These are phyloP conservation scores for Daldinia bambusicola DNA, from an alignment of 495 filamentous ascomycete genomes.

Conservation along the genomic window DNA sequence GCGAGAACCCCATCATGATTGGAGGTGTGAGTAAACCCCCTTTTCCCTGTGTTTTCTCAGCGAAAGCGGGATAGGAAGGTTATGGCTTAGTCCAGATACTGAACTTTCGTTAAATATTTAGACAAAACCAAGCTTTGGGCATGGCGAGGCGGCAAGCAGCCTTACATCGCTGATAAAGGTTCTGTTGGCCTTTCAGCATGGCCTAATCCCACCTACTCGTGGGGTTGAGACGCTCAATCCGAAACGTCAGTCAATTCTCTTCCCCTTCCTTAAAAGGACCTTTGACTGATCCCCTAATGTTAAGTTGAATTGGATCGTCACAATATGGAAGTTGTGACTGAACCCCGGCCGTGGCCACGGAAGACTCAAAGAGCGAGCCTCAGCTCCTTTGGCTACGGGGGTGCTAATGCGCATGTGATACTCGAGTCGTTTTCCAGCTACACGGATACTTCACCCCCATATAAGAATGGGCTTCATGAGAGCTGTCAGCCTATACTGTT, in stretches of 20 bases:
- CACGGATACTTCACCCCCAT: not conserved
- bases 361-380: not conserved
- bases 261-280: not conserved
- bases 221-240: conserved; percentile 53
- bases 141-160: conserved; percentile 63
- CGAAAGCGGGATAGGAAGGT: not conserved
- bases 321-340: not conserved
- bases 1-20: not conserved
- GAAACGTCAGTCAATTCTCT: conserved; percentile 22
- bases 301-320: not conserved
- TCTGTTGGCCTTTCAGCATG: conserved; percentile 61
- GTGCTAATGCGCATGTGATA: not conserved
- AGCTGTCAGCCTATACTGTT: not conserved
- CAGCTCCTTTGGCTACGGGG: conserved; percentile 1
- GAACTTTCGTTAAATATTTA: not conserved
- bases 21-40: not conserved
- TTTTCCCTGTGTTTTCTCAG: not conserved
- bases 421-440: not conserved
- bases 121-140: conserved; percentile 63
- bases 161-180: conserved; percentile 67
- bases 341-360: not conserved
- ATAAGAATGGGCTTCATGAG: not conserved
- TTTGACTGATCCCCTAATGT: not conserved
- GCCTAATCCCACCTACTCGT: conserved; percentile 55
- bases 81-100: not conserved